A percentile compares a stretch with the other conserved stretches of the same genome.
These are phyloP conservation scores for Schizochytrium sp. DNA, from an alignment of 108 stramenopile genomes.

Conservation along the genomic window DNA sequence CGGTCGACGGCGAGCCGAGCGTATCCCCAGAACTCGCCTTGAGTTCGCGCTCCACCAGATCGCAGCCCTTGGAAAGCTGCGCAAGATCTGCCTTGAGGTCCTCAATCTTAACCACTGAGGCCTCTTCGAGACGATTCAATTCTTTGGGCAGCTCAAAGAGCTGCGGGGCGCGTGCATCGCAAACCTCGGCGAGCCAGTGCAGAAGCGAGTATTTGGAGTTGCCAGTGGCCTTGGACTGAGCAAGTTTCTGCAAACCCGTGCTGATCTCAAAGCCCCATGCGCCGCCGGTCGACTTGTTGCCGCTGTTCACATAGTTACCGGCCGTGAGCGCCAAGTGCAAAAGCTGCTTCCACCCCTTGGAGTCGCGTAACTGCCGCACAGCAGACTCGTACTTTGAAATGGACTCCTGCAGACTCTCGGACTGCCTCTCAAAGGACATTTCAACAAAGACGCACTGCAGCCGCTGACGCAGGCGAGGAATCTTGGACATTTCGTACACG, in stretches of 20 bases:
- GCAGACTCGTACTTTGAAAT: background rate
- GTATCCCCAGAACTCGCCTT: background rate
- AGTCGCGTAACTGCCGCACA: background rate
- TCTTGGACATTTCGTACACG: constrained; percentile 11
- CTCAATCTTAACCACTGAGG: background rate
- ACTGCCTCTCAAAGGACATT: constrained; percentile 11
- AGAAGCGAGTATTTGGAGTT: constrained; percentile 14
- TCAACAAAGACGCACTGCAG: constrained; percentile 13
- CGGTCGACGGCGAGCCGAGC: background rate
- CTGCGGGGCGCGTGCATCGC: background rate
- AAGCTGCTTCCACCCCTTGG: background rate
- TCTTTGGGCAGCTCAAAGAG: background rate
- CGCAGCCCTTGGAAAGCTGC: background rate
- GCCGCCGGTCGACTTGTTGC: constrained; percentile 5
- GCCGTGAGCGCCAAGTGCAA: background rate
- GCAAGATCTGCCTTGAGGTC: constrained; percentile 5
- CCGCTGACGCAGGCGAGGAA: background rate
- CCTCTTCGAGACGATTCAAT: background rate
- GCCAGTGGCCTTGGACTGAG: constrained; percentile 1
- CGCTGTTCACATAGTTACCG: constrained; percentile 1
- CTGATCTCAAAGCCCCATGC: constrained; percentile 19
- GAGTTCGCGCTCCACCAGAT: constrained; percentile 5
- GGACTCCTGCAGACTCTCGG: background rate
- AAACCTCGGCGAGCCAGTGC: constrained; percentile 4
- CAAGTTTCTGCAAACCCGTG: constrained; percentile 1